These are phyloP conservation scores for Triglochin maritima DNA, from an alignment of 106 monocot species.

Conservation along the genomic window DNA sequence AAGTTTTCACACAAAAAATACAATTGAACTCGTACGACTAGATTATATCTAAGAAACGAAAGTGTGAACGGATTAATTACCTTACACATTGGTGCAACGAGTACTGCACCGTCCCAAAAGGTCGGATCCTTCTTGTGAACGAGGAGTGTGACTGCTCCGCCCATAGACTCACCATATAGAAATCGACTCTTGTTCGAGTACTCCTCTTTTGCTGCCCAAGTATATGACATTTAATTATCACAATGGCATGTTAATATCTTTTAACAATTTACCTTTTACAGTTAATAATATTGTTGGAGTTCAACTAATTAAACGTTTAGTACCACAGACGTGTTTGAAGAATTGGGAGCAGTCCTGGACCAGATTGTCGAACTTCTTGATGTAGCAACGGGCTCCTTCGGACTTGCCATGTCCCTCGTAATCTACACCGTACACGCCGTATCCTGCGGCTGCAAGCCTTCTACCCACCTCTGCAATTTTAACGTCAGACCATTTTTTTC, in stretches of 20 bases:
- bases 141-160: slow-evolving; percentile 79
- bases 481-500: background rate
- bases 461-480: slow-evolving; percentile 48
- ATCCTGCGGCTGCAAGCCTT: slow-evolving; percentile 57
- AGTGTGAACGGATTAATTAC: no score
- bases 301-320: background rate
- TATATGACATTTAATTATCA: background rate
- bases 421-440: slow-evolving; percentile 74
- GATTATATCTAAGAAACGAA: no score
- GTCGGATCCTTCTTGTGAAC: slow-evolving; percentile 62
- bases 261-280: no score
- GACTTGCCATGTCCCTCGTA: slow-evolving; percentile 95
- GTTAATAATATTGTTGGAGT: no score
- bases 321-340: slow-evolving; percentile 77
- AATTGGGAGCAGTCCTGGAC: slow-evolving; percentile 63
- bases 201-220: slow-evolving; percentile 31
- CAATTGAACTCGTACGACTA: no score
- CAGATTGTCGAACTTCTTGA: slow-evolving; percentile 67
- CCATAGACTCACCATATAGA: slow-evolving; percentile 99
- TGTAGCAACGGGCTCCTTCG: slow-evolving; percentile 85
- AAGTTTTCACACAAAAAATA: no score
- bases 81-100: slow-evolving; percentile 99
- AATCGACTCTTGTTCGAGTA: slow-evolving; percentile 59
- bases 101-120: slow-evolving; percentile 88
- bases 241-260: background rate